These are phyloP conservation scores for Sphenostylis stenocarpa DNA, from an alignment of 306 rosid genomes.

Conservation along the genomic window DNA sequence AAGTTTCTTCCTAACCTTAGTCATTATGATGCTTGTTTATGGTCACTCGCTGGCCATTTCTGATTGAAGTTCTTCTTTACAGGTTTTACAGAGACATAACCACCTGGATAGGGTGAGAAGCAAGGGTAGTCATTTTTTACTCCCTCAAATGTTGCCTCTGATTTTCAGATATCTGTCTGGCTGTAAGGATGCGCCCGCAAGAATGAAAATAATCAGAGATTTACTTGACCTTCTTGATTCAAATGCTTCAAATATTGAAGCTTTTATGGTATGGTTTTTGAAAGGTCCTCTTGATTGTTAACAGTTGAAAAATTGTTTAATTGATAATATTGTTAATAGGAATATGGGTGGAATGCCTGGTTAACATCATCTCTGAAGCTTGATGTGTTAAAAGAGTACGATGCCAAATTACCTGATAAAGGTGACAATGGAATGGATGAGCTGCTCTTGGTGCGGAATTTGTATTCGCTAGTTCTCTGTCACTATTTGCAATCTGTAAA, in stretches of 20 bases:
- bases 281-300: conserved; percentile 1
- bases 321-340: conserved; percentile 53
- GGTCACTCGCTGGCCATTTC: not conserved
- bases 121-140: conserved; percentile 80
- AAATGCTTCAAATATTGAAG: conserved; percentile 91
- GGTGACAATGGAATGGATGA: conserved; percentile 56
- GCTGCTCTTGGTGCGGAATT: conserved; percentile 59
- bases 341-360: conserved; percentile 97
- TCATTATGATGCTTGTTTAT: conserved; percentile 20
- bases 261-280: conserved; percentile 75
- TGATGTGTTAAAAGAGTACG: conserved; percentile 64
- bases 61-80: conserved; percentile 33
- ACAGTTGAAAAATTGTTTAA: conserved; percentile 30
- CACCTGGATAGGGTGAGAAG: conserved; percentile 69
- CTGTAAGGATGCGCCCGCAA: conserved; percentile 66
- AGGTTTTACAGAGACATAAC: conserved; percentile 89
- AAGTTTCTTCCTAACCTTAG: not conserved
- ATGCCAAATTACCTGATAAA: conserved; percentile 42
- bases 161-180: conserved; percentile 80
- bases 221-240: conserved; percentile 96
- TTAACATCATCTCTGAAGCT: conserved; percentile 72
- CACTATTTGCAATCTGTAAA: conserved; percentile 72
- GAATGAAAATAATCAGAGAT: conserved; percentile 74
- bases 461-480: conserved; percentile 82
- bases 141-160: conserved; percentile 85